Conservation (phyloP, 495 filamentous ascomycete genomes). For the Neurospora sublineolata region DNA sequence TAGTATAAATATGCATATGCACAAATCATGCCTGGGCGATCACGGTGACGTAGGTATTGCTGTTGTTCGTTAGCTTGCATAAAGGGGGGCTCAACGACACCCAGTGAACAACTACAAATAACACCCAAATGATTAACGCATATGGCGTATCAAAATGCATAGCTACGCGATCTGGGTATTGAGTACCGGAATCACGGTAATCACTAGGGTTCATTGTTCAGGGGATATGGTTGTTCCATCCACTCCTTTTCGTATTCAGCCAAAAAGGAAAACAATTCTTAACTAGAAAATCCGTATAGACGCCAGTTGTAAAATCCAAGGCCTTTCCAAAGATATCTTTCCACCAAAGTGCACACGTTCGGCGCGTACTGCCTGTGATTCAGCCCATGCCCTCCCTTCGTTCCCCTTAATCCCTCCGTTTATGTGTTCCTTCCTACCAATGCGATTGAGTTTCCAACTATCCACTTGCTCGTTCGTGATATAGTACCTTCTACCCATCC, state of each 20-base stretch:
- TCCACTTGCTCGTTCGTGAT: too few species aligned
- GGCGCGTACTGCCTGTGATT: not conserved
- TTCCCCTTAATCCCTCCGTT: not conserved
- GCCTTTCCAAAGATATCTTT: not conserved
- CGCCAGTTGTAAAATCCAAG: not conserved
- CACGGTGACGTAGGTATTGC: not conserved
- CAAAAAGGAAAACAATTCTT: not conserved
- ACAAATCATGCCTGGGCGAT: not conserved
- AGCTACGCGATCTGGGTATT: not conserved
- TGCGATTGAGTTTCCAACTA: too few species aligned
- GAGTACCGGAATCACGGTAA: not conserved
- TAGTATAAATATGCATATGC: not conserved
- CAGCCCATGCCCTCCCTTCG: not conserved
- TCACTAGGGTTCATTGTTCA: not conserved
- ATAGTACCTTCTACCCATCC: too few species aligned
- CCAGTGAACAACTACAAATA: not conserved
- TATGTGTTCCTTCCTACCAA: not conserved
- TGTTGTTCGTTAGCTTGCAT: not conserved
- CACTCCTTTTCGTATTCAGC: not conserved
- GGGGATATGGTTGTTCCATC: not conserved
- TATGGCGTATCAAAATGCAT: not conserved
- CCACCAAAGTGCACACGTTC: not conserved
- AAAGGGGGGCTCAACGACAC: not conserved
- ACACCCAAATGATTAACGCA: too few species aligned
- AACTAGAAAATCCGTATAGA: not conserved